Base-by-base conservation (phyloP, 2,329 filamentous ascomycete genomes). In the Scleromitrula shiraiana region DNA sequence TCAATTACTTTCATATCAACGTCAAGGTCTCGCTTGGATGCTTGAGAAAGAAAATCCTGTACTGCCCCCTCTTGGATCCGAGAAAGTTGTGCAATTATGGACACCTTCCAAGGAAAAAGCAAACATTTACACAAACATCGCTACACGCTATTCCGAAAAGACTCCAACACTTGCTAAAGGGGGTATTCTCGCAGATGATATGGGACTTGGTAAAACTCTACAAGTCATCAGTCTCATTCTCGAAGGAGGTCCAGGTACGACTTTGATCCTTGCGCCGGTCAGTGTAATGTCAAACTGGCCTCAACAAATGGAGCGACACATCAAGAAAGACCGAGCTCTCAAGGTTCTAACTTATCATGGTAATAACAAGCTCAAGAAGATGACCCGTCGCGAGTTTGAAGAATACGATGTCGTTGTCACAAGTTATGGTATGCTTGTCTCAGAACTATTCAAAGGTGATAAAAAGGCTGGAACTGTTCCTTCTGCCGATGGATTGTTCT, bases 281-380 rank as follows among this genome's bases (percentile, higher is more conserved):
- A 83, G 83, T 43, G 88, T 95, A 17, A 90, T 95, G 85, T 89
- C 83, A 60, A 95, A 95, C 58, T 95, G 89, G 89, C 80, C 78
- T 57, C 80, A 83, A 46, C 88, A 95, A 64, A 85, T 91, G 46
- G 71, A 77, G 53, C 74, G 76, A 30, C 89, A 95, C 59, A 76
- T 91, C 38, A 75, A 79, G 30, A 64, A 72, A 5, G 75, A 83
- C n/a, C 68, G 78, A 47, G 67, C 71, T 2, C 78, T 88, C 6
- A 79, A 74, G 8, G 73, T 93, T 4, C 72, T 88, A 57, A 80
- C 83, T 26, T 93, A 91, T 61, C 87, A 95, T 60, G 85, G 85
- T 0, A 62, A 68, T 55, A 68, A 73, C 52, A 81, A 49, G 27
- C 15, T 29, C n/a, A 49, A 78, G 53, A 68, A 75, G 48, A 74